phyloP scores from a whole-genome alignment of 371 early-diverging fungal genomes.

The Capillidium heterosporum region DNA sequence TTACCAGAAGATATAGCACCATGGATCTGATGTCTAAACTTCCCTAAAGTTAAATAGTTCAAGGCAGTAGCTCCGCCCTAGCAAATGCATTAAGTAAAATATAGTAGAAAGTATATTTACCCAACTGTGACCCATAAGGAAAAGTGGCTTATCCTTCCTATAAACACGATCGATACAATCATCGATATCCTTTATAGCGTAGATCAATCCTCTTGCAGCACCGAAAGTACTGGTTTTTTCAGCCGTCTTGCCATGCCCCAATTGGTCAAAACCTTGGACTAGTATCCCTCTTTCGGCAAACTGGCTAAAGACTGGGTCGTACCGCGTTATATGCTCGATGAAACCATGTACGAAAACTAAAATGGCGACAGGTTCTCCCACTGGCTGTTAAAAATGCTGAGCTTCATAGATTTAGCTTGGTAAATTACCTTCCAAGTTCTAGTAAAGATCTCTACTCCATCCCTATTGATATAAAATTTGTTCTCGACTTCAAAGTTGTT shows the following conservation, averaged over 20 bases:
- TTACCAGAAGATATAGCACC: slow-evolving; percentile 25
- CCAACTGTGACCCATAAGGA: slow-evolving; percentile 46
- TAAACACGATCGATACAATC: slow-evolving; percentile 22
- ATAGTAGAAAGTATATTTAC: slow-evolving; percentile 11
- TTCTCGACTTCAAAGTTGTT: background rate
- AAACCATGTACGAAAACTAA: slow-evolving; percentile 41
- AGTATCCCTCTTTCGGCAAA: slow-evolving; percentile 32
- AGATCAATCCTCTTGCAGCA: slow-evolving; percentile 25
- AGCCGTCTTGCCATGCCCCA: slow-evolving; percentile 42
- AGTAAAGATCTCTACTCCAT: slow-evolving; percentile 19
- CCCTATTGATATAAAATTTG: slow-evolving; percentile 2
- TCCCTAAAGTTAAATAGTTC: slow-evolving; percentile 24
- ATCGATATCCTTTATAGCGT: slow-evolving; percentile 27
- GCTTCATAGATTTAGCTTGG: background rate
- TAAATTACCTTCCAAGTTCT: slow-evolving; percentile 25
- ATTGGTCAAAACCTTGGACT: slow-evolving; percentile 36
- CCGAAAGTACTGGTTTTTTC: slow-evolving; percentile 26
- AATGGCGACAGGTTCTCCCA: slow-evolving; percentile 8
- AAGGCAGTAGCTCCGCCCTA: slow-evolving; percentile 36
- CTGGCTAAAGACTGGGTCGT: slow-evolving; percentile 25
- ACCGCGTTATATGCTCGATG: slow-evolving; percentile 42
- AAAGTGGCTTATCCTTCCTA: slow-evolving; percentile 21
- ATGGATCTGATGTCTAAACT: slow-evolving; percentile 16
- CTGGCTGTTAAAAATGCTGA: background rate
- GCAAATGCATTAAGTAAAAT: background rate